These are phyloP conservation scores for Acanthamoeba triangularis DNA, from an alignment of 208 protist genomes.

Conservation along the genomic window DNA sequence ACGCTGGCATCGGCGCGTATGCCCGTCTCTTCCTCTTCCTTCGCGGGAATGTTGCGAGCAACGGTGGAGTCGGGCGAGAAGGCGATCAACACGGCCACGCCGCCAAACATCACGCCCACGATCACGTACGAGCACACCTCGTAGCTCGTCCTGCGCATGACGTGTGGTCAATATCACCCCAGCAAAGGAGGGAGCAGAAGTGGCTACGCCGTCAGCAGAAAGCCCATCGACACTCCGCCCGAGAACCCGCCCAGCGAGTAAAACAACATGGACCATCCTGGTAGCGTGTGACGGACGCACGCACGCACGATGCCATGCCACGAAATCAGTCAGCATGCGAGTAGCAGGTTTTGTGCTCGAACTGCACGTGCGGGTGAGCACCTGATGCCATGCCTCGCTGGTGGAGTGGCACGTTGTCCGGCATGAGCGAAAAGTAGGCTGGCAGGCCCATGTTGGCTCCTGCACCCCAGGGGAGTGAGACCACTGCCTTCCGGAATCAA, in stretches of 20 bases:
- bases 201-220: background rate
- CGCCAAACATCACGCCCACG: background rate
- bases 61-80: conserved; percentile 35
- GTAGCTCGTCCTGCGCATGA: background rate
- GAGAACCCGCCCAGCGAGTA: background rate
- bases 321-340: background rate
- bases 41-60: background rate
- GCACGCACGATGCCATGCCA: no score
- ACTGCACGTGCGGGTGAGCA: background rate
- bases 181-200: background rate
- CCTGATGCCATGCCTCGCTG: conserved; percentile 35
- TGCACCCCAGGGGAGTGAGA: background rate
- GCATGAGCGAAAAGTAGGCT: conserved; percentile 27
- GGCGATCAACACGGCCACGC: background rate
- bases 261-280: background rate
- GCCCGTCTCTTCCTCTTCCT: background rate
- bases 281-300: background rate
- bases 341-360: background rate
- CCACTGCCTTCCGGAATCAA: background rate
- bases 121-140: conserved; percentile 23
- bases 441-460: conserved; percentile 16
- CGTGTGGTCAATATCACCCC: background rate
- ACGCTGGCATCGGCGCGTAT: background rate
- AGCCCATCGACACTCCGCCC: conserved; percentile 13
- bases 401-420: conserved; percentile 21